Conservation (phyloP, 1,139 yeast genomes). For the Diutina catenulata region DNA sequence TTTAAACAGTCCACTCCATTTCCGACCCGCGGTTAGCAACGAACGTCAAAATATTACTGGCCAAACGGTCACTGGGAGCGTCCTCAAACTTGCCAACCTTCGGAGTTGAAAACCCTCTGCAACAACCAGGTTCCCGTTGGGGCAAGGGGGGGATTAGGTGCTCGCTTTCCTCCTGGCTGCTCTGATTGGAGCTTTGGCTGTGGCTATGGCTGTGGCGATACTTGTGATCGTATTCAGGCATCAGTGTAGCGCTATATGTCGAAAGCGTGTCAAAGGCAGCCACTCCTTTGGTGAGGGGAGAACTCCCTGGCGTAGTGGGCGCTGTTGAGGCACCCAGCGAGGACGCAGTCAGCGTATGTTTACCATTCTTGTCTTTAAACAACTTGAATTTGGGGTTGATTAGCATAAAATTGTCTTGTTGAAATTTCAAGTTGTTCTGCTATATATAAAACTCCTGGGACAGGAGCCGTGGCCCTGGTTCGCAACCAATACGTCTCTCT, state of each 20-base stretch:
- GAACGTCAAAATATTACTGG: neutral
- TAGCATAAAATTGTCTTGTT: constrained; percentile 1
- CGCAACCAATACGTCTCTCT: too few species aligned
- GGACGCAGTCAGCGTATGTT: neutral
- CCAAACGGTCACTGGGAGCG: constrained; percentile 1
- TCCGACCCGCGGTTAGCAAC: neutral
- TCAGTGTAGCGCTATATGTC: neutral
- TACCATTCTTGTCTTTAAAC: constrained; percentile 1
- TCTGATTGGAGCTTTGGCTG: neutral
- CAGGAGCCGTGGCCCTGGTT: too few species aligned
- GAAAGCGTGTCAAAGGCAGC: neutral
- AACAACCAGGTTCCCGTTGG: neutral
- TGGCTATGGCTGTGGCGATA: neutral
- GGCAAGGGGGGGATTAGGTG: constrained; percentile 1
- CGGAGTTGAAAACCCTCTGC: neutral
- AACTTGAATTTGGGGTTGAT: constrained; percentile 5
- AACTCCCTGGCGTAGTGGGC: neutral
- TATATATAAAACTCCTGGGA: too few species aligned
- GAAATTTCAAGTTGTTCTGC: too few species aligned
- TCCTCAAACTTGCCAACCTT: neutral
- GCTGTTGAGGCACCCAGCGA: neutral
- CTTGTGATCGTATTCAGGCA: neutral
- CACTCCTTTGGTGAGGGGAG: neutral
- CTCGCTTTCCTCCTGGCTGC: constrained; percentile 1
- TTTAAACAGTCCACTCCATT: constrained; percentile 1